Conservation (phyloP, 2,329 filamentous ascomycete species). For the Aureobasidium sp. region DNA sequence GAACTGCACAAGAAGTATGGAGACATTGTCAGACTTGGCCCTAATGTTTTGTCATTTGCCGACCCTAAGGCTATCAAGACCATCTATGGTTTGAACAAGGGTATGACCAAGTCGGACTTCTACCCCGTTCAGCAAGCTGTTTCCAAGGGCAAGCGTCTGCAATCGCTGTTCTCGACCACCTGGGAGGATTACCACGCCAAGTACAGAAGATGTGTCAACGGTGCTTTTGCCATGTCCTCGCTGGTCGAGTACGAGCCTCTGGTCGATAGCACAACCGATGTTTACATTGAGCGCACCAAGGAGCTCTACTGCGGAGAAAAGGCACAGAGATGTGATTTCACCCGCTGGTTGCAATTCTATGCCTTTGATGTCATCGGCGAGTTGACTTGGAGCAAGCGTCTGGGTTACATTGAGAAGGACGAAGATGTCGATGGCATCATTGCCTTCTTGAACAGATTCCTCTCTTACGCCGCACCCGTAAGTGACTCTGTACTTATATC, state of each 20-base stretch:
- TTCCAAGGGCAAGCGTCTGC: slow-evolving; percentile 56
- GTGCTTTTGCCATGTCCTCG: slow-evolving; percentile 67
- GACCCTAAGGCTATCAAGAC: slow-evolving; percentile 63
- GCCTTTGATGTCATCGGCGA: slow-evolving; percentile 76
- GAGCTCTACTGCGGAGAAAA: slow-evolving; percentile 29
- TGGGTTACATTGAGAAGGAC: slow-evolving; percentile 67
- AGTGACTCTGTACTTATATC: slow-evolving; percentile 18
- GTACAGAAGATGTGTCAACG: slow-evolving; percentile 66
- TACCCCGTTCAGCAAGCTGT: slow-evolving; percentile 71
- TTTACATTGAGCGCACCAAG: slow-evolving; percentile 52
- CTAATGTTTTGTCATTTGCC: slow-evolving; percentile 64
- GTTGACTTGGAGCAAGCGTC: slow-evolving; percentile 64
- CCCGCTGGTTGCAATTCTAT: slow-evolving; percentile 68
- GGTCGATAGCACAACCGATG: slow-evolving; percentile 63
- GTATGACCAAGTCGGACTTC: slow-evolving; percentile 73
- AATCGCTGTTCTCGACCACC: slow-evolving; percentile 67
- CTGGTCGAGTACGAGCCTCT: slow-evolving; percentile 73
- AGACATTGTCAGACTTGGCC: slow-evolving; percentile 64
- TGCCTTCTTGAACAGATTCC: slow-evolving; percentile 51
- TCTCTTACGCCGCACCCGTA: slow-evolving; percentile 64
- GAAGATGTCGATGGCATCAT: slow-evolving; percentile 70
- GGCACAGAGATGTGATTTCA: slow-evolving; percentile 51
- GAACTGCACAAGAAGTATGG: slow-evolving; percentile 62
- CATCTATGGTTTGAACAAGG: slow-evolving; percentile 78
- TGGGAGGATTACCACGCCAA: slow-evolving; percentile 68